Conservation (phyloP, 1,139 yeast genomes). For the Nakaseomyces kungkrabaensis region DNA sequence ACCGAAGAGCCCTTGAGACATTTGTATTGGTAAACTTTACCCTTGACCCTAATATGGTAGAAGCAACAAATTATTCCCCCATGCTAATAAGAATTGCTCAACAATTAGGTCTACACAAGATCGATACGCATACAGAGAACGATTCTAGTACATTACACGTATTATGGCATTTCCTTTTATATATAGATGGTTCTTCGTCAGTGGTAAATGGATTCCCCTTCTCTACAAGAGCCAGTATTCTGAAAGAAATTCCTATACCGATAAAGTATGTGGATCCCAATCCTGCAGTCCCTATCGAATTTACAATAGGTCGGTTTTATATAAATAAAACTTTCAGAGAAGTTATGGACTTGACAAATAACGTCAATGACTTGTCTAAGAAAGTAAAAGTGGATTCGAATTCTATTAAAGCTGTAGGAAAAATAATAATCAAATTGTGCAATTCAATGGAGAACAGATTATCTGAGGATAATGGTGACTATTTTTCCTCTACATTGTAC, state of each 20-base stretch:
- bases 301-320: constrained; percentile 18
- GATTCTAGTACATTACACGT: constrained; percentile 1
- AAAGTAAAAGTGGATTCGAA: neutral
- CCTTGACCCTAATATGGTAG: constrained; percentile 24
- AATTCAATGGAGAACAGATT: constrained; percentile 8
- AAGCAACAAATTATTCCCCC: constrained; percentile 17
- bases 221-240: constrained; percentile 10
- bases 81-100: constrained; percentile 22
- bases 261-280: neutral
- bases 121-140: constrained; percentile 4
- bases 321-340: constrained; percentile 15
- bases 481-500: constrained; percentile 17
- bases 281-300: constrained; percentile 11
- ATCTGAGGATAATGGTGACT: constrained; percentile 8
- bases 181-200: constrained; percentile 25
- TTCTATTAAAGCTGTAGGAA: neutral
- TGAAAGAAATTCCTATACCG: constrained; percentile 11
- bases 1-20: constrained; percentile 17
- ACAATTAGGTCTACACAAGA: constrained; percentile 17
- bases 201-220: constrained; percentile 24
- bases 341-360: constrained; percentile 16
- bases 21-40: constrained; percentile 18
- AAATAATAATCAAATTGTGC: constrained; percentile 7
- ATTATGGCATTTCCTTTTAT: constrained; percentile 21
- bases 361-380: neutral